These are phyloP conservation scores for Agaricus sinodeliciosus DNA, from an alignment of 768 basidiomycete genomes.

Conservation along the genomic window DNA sequence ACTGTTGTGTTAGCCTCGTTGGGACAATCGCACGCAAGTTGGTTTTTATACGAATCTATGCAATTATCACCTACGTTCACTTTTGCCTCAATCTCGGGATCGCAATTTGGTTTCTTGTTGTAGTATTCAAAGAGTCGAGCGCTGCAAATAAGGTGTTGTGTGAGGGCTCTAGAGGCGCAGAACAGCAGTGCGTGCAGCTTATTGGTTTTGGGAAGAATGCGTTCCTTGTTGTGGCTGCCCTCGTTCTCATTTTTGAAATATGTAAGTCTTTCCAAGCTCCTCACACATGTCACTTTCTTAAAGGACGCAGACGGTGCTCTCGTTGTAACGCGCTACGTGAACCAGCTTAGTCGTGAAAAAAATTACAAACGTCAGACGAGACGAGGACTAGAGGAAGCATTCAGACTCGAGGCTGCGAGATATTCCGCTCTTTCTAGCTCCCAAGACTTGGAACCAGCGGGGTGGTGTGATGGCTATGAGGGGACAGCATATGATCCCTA, in stretches of 20 bases:
- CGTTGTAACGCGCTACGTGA: slow-evolving; percentile 47
- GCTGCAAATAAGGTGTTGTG: slow-evolving; percentile 39
- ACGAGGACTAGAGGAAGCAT: slow-evolving; percentile 28
- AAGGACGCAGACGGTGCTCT: slow-evolving; percentile 41
- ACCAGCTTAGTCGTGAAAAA: slow-evolving; percentile 47
- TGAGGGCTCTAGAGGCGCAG: slow-evolving; percentile 32
- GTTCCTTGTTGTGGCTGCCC: slow-evolving; percentile 36
- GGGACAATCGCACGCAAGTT: slow-evolving; percentile 61
- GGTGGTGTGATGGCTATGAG: slow-evolving; percentile 12
- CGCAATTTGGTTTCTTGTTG: slow-evolving; percentile 44
- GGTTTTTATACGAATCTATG: slow-evolving; percentile 48
- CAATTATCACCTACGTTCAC: slow-evolving; percentile 51
- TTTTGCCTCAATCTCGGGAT: slow-evolving; percentile 48
- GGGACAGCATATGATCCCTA: slow-evolving; percentile 36
- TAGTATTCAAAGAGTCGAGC: slow-evolving; percentile 39
- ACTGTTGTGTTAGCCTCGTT: slow-evolving; percentile 36
- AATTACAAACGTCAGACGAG: slow-evolving; percentile 30
- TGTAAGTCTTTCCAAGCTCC: slow-evolving; percentile 35
- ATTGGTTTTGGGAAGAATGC: slow-evolving; percentile 36
- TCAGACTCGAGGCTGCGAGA: slow-evolving; percentile 23
- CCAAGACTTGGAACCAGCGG: slow-evolving; percentile 15
- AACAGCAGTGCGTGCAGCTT: slow-evolving; percentile 35
- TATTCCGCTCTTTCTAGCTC: slow-evolving; percentile 6
- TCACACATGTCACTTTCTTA: slow-evolving; percentile 7
- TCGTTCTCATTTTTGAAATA: slow-evolving; percentile 45